Evolutionary conservation across 352 stramenopile species (phyloP).

Genomic region (Albugo candida): DNA sequence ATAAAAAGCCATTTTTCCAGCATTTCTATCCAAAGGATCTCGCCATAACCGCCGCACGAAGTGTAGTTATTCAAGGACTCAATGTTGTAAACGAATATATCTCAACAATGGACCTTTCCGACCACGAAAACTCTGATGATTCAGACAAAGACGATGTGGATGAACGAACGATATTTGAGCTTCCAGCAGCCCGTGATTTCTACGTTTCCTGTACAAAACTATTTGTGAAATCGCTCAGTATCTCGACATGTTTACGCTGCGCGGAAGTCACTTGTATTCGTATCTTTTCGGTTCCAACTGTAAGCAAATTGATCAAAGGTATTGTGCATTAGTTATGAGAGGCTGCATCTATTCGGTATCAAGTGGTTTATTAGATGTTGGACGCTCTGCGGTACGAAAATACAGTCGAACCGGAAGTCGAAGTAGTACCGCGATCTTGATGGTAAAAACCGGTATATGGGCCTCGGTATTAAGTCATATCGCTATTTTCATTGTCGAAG

Average conservation of each 20-base stretch:
- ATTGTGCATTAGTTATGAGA: constrained; percentile 2
- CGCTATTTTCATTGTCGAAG: constrained; percentile 69
- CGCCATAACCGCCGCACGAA: constrained; percentile 39
- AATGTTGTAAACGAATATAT: constrained; percentile 66
- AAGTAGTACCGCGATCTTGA: constrained; percentile 23
- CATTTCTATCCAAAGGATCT: constrained; percentile 58
- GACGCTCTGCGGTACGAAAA: constrained; percentile 58
- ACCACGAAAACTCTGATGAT: constrained; percentile 20
- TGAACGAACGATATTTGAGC: constrained; percentile 24
- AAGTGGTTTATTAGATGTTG: constrained; percentile 22
- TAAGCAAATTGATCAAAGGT: constrained; percentile 74
- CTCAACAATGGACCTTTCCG: constrained; percentile 44
- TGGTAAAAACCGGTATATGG: constrained; percentile 65
- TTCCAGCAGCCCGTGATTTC: constrained; percentile 40
- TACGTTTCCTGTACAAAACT: constrained; percentile 23
- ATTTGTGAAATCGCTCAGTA: constrained; percentile 60
- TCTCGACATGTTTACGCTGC: constrained; percentile 57
- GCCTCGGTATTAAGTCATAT: constrained; percentile 50
- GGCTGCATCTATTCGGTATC: not conserved
- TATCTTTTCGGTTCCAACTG: constrained; percentile 27
- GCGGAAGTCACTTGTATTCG: constrained; percentile 45
- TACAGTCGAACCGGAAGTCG: constrained; percentile 45
- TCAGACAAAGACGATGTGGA: constrained; percentile 12
- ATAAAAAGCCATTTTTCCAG: constrained; percentile 76
- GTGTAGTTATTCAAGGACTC: constrained; percentile 37